Evolutionary conservation across 1,284 basidiomycete genomes (phyloP).

Genomic region (Apiotrichum siamense): DNA sequence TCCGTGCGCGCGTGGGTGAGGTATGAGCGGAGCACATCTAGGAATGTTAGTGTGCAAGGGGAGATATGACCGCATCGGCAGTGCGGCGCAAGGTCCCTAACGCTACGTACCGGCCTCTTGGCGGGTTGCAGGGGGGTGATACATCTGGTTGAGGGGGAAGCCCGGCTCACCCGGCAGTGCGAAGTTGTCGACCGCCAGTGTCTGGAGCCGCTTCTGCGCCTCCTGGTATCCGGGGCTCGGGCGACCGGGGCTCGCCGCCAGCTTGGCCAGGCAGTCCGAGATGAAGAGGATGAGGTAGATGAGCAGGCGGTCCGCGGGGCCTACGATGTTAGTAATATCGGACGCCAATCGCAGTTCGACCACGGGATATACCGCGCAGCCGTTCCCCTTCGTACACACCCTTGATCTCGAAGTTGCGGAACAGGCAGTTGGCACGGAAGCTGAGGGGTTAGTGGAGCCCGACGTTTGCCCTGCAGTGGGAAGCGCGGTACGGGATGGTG

Average conservation of each 20-base stretch:
- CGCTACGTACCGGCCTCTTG: constrained; percentile 68
- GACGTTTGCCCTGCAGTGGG: constrained; percentile 5
- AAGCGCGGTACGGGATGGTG: too few relatives aligned
- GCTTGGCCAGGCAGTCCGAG: constrained; percentile 90
- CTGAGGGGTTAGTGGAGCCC: constrained; percentile 9
- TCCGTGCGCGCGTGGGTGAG: constrained; percentile 90
- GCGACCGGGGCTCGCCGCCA: constrained; percentile 54
- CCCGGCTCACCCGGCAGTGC: constrained; percentile 92
- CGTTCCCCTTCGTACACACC: constrained; percentile 42
- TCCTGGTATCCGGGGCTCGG: constrained; percentile 66
- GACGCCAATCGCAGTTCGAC: too few relatives aligned
- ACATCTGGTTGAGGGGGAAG: constrained; percentile 89
- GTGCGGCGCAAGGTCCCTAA: background rate
- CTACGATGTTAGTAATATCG: constrained; percentile 15
- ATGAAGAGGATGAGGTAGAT: constrained; percentile 98
- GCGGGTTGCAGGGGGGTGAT: constrained; percentile 70
- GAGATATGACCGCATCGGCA: background rate
- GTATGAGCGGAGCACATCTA: constrained; percentile 67
- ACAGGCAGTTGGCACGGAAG: constrained; percentile 97
- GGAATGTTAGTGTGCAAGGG: background rate
- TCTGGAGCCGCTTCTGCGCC: constrained; percentile 80
- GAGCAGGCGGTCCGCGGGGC: constrained; percentile 88
- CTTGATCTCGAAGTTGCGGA: constrained; percentile 99
- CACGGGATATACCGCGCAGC: too few relatives aligned
- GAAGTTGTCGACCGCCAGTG: constrained; percentile 86